Evolutionary conservation across 306 rosid genomes (phyloP), one percentile per base, ranked within the genome.

Genomic region (Quercus rubra): DNA sequence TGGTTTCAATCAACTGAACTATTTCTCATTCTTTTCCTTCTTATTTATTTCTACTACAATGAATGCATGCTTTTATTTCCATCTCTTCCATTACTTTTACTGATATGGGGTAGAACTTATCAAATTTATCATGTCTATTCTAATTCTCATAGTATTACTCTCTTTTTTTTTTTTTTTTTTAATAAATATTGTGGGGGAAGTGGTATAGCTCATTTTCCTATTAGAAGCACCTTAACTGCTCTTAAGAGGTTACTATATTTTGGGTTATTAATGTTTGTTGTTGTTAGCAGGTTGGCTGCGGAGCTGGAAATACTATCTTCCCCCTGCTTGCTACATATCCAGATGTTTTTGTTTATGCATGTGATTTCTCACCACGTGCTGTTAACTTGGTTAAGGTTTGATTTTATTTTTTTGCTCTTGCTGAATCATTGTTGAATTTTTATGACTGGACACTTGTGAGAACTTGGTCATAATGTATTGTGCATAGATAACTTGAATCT

Each of bases 361-460:
- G 98, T 57, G 99, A 95, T 86, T 95, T 95, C 89, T 95, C 99
- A 41, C 96, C 94, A 3, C 88, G 93, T 51, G 99, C 99, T 85
- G 73, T 95, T 84, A 87, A 91, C 58, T 86, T 95, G 89, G 97
- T 93, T 80, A 89, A 91, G 97, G 98, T 95, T 68, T 23, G 81
- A 74, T 71, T 74, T 20, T 49, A 76, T 62, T 77, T 64, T 69
- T 41, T 51, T 83, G 41, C 46, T 70, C 70, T 33, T 8, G 35
- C 62, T 67, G 70, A 59, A 41, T 78, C 61, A 31, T 75, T 52
- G 14, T 46, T 20, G 25, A 67, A 67, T 19, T 21, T 66, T 33
- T 35, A 31, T 67, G 23, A 70, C 25, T 21, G 30, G 46, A 33
- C 33, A 64, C 55, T 58, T 55, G 19, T 25, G 59, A 61, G 35